Base-by-base conservation (phyloP, 2,329 filamentous ascomycete species). In the Amesomyces nigricolor region DNA sequence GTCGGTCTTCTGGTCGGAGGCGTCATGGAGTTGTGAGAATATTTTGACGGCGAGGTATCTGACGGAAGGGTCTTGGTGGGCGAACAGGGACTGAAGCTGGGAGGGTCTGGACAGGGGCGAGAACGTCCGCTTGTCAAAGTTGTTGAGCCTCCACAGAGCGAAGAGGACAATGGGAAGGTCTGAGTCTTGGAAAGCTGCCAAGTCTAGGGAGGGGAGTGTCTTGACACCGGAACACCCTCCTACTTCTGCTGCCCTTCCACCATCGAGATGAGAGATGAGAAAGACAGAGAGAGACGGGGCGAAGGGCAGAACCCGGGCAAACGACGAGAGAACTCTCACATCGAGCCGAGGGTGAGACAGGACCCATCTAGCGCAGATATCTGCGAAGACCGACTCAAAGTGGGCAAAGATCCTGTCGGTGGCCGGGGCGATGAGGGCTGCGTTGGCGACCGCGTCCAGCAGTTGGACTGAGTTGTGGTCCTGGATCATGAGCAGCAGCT, bases 11-110 rank as follows among this genome's bases (percentile, higher is more conserved):
- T 79, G 76, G 69, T 99, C 94, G 4, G 94, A 87, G 30, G 88
- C 88, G 64, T 84, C 83, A 63, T 95, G 82, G 55, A 90, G 82
- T 60, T 89, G 77, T 66, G 87, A 91, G 61, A 96, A 88, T 57
- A 91, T 82, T 60, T 90, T 83, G 54, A 95, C 80, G 13, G 91
- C 87, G 58, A 97, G 77, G 70, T 91, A 96, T 71, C 88, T 83
- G 49, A 95, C 80, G 14, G 80, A 73, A 56, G 72, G 74, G 62
- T 79, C 77, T 46, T 71, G 65, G 67, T 86, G 80, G 50, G 76
- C 73, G 63, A 96, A 87, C 11, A 95, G 74, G 30, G 72, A 71
- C 71, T 91, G 85, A 43, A 96, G 76, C 60, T 81, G 80, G 46
- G 82, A 78, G 1, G 87, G 83, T 13, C 47, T 61, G 19, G 37